Evolutionary conservation across 306 rosid species (phyloP).

Genomic region (Medicago truncatula): DNA sequence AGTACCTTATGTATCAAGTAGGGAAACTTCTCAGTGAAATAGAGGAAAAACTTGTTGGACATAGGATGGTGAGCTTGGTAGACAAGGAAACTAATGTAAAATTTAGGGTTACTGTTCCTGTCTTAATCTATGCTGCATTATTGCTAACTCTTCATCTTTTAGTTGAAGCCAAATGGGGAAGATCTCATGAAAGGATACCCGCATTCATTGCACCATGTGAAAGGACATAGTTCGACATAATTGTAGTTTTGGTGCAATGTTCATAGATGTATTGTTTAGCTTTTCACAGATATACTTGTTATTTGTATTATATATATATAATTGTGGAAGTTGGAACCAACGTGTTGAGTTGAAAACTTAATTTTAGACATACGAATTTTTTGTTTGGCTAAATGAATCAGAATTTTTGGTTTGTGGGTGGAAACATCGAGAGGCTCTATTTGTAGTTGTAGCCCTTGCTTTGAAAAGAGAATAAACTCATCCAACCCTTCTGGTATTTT

Average conservation of each 20-base stretch:
- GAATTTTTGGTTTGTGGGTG: not conserved
- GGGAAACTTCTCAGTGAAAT: slow-evolving; percentile 3
- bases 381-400: not conserved
- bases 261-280: slow-evolving; percentile 10
- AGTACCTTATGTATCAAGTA: not conserved
- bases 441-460: not conserved
- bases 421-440: not conserved
- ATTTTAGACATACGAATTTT: not conserved
- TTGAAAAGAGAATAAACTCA: not conserved
- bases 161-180: slow-evolving; percentile 30
- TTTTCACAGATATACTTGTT: not conserved
- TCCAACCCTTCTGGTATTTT: not conserved
- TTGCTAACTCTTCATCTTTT: not conserved
- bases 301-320: slow-evolving; percentile 2
- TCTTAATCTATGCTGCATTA: slow-evolving; percentile 11
- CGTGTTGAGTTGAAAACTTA: not conserved
- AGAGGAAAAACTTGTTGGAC: slow-evolving; percentile 11
- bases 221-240: not conserved
- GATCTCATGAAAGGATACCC: slow-evolving; percentile 13
- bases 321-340: not conserved
- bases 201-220: not conserved
- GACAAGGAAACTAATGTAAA: slow-evolving; percentile 21
- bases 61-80: not conserved
- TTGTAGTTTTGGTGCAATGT: slow-evolving; percentile 37
- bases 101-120: slow-evolving; percentile 11